Evolutionary conservation across 2,329 filamentous ascomycete genomes (phyloP), one percentile per base, ranked within the genome.

Genomic region (Fusarium sororula): DNA sequence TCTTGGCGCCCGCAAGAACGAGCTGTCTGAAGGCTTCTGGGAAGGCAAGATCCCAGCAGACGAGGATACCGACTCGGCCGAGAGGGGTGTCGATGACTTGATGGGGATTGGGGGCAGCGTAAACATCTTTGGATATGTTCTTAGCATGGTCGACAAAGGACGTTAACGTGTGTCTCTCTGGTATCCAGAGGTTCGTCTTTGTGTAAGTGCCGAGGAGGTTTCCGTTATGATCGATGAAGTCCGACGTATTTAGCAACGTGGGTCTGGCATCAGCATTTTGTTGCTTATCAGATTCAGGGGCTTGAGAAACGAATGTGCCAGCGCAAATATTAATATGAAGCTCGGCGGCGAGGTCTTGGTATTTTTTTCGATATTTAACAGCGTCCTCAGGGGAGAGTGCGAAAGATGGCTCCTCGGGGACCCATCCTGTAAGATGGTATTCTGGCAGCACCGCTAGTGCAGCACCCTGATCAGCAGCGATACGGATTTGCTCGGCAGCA

Each of bases 21-120:
- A 95, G 86, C 77, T 92, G 91, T 12, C 93, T 85, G 79, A 93
- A 94, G 0, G 92, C 92, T 81, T 95, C 93, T 1, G 93, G 93
- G 73, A 95, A 95, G 3, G 92, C 92, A 7, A 94, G 81, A 78
- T 95, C 93, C 93, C 93, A 95, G 85, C 93, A 95, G 22, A 93
- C 90, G 56, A 92, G 85, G 81, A 91, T 79, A 1, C 93, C 93
- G 3, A 92, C 90, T 26, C 78, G 76, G 2, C 81, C 81, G 64
- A 80, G 75, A 9, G 92, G 91, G 10, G 91, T 94, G 70, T 90
- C 85, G 78, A 91, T 90, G 12, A 87, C 87, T 20, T 68, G 69
- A 76, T 91, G 90, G 9, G 73, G 73, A 41, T 75, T 75, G 14
- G 60, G 57, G 12, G 54, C 20, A 9, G 85, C 84, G 30, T 77